Percentiles rank a stretch among this genome's conserved stretches.
These are phyloP conservation scores for Pinus albicaulis DNA, from an alignment of 75 land plant species.

Conservation along the genomic window DNA sequence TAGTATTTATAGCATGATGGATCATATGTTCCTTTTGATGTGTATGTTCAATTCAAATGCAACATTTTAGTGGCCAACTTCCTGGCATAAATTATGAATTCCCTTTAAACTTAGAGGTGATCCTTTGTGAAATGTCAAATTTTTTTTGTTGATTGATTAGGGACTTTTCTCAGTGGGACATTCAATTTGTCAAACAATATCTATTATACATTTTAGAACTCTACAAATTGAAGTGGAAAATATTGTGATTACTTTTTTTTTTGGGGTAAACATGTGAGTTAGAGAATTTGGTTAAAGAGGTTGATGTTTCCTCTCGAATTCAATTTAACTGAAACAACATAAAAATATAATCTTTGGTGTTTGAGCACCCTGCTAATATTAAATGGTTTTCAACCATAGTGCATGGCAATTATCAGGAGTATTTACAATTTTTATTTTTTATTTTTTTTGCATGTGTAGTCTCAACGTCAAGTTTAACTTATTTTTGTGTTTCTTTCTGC, in stretches of 20 bases:
- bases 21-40: too few species aligned
- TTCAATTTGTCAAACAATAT: background rate
- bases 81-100: too few species aligned
- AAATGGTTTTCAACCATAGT: background rate
- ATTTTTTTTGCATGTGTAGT: background rate
- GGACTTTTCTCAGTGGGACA: background rate
- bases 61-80: too few species aligned
- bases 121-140: background rate
- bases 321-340: background rate
- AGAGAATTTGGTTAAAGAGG: background rate
- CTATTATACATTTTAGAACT: too few species aligned
- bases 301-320: background rate
- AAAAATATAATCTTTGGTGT: background rate
- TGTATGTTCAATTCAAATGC: too few species aligned
- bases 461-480: background rate
- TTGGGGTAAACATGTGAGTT: background rate
- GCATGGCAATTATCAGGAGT: background rate
- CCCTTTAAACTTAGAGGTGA: background rate
- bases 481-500: slow-evolving; percentile 23
- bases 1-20: too few species aligned
- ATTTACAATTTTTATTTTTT: background rate
- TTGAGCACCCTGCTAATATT: background rate
- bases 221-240: too few species aligned
- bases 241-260: background rate
- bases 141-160: background rate